These are phyloP conservation scores for Pythium apleroticum DNA, from an alignment of 352 stramenopile species.

Conservation along the genomic window DNA sequence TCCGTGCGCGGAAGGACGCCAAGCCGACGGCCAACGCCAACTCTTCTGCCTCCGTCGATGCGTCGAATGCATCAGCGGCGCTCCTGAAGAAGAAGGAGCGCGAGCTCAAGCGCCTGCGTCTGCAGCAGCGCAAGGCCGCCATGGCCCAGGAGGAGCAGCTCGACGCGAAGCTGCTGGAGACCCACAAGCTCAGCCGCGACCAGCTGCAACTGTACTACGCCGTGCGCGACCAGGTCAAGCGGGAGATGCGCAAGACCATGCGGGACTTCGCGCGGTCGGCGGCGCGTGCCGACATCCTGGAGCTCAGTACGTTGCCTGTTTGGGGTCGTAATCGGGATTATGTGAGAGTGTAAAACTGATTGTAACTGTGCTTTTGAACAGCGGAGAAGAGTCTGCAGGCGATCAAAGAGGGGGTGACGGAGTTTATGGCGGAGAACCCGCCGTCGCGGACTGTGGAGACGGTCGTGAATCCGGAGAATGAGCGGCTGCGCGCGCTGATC, in stretches of 20 bases:
- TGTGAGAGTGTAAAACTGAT: neutral
- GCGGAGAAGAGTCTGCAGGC: slow-evolving; percentile 62
- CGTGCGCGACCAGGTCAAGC: slow-evolving; percentile 55
- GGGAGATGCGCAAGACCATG: slow-evolving; percentile 64
- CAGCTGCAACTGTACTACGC: slow-evolving; percentile 63
- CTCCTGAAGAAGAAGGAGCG: slow-evolving; percentile 54
- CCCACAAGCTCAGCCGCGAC: slow-evolving; percentile 42
- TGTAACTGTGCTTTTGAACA: slow-evolving; percentile 15
- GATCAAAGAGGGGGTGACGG: slow-evolving; percentile 61
- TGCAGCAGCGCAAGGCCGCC: slow-evolving; percentile 45
- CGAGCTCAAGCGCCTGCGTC: slow-evolving; percentile 44
- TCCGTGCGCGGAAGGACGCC: slow-evolving; percentile 45
- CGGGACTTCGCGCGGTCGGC: slow-evolving; percentile 65
- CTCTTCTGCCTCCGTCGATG: slow-evolving; percentile 30
- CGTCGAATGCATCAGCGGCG: slow-evolving; percentile 41
- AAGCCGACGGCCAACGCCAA: slow-evolving; percentile 25
- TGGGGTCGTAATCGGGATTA: neutral
- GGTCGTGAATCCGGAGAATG: slow-evolving; percentile 63
- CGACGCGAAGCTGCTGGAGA: slow-evolving; percentile 41
- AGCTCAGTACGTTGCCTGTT: slow-evolving; percentile 43
- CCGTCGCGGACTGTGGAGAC: slow-evolving; percentile 53
- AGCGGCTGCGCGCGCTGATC: slow-evolving; percentile 47
- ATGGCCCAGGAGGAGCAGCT: slow-evolving; percentile 42
- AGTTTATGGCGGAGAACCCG: slow-evolving; percentile 52
- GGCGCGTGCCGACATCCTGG: slow-evolving; percentile 59